Evolutionary conservation across 192 early-diverging fungal species (phyloP), one percentile per base, ranked within the genome.

Genomic region (Podila verticillata): DNA sequence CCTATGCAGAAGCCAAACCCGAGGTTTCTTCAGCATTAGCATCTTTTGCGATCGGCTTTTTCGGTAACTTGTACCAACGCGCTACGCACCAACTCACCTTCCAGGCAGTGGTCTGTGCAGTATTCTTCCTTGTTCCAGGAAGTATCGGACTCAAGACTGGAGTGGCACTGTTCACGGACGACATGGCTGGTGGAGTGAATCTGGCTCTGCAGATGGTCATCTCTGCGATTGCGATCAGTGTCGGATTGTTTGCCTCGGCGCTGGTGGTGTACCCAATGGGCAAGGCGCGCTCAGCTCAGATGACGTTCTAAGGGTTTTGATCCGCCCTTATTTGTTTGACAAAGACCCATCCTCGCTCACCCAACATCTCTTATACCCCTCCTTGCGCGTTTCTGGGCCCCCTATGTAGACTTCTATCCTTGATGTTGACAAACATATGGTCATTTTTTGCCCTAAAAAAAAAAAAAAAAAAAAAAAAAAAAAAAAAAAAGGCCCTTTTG

Each of bases 81-180:
- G 73, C 95, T 28, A 91, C 91, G 12, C 85, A 89, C 65, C 70
- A 87, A 39, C 88, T 94, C 48, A 92, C 93, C 4, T 89, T 98
- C 77, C 94, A 93, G 65, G 92, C 93, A 5, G 94, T 96, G 13
- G 81, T 97, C 30, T 88, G 92, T 32, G 95, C 93, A 3, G 91
- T 98, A 10, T 81, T 92, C 74, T 85, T 94, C 44, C 83, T 95
- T 69, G 94, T 95, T 0, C 95, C 95, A 0, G 94, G 95, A 10
- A 87, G 84, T 65, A 72, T 95, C 13, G 94, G 94, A 7, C 85
- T 96, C 44, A 73, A 84, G 65, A 72, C 77, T 0, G 84, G 75
- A 10, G 82, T 95, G 66, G 87, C 90, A 0, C 91, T 93, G 59
- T 87, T 95, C 54, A 86, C 86, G 7, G 79, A 85, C 22, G 85